Evolutionary conservation across 1,284 basidiomycete genomes (phyloP).

Genomic region (Cutaneotrichosporon curvatum): DNA sequence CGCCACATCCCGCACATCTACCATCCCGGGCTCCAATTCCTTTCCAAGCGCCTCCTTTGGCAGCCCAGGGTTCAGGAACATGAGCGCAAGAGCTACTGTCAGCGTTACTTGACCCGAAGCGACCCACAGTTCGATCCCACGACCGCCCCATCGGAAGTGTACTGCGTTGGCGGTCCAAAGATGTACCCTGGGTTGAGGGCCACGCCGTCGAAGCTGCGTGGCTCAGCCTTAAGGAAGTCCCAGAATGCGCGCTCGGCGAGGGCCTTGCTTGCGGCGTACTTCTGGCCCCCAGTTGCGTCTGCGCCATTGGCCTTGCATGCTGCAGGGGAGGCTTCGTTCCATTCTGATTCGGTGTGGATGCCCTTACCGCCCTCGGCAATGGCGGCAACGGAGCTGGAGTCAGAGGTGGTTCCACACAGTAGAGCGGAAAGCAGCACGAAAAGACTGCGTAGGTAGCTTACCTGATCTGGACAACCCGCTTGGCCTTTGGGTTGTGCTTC

Average conservation of each 20-base stretch:
- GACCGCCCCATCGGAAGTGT: too few species aligned
- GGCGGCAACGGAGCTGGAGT: not conserved
- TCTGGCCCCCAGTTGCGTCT: not conserved
- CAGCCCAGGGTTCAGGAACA: too few species aligned
- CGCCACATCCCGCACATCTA: too few species aligned
- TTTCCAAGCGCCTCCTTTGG: too few species aligned
- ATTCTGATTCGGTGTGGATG: not conserved
- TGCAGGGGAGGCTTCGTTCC: conserved; percentile 1
- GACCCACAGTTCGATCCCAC: too few species aligned
- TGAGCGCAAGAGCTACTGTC: too few species aligned
- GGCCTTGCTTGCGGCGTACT: conserved; percentile 20
- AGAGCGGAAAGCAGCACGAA: too few species aligned
- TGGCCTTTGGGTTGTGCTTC: not conserved
- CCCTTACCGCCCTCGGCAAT: not conserved
- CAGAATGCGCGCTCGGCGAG: conserved; percentile 32
- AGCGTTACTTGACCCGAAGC: too few species aligned
- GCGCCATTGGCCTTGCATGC: conserved; percentile 3
- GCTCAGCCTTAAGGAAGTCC: conserved; percentile 18
- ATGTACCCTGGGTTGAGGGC: conserved; percentile 3
- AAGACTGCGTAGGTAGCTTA: too few species aligned
- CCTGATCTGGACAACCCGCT: conserved; percentile 9
- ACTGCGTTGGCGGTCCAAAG: not conserved
- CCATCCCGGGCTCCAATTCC: too few species aligned
- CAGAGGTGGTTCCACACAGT: too few species aligned
- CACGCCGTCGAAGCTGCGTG: conserved; percentile 7